Evolutionary conservation across 345 rosid species (phyloP).

Genomic region (Hypericum perforatum): DNA sequence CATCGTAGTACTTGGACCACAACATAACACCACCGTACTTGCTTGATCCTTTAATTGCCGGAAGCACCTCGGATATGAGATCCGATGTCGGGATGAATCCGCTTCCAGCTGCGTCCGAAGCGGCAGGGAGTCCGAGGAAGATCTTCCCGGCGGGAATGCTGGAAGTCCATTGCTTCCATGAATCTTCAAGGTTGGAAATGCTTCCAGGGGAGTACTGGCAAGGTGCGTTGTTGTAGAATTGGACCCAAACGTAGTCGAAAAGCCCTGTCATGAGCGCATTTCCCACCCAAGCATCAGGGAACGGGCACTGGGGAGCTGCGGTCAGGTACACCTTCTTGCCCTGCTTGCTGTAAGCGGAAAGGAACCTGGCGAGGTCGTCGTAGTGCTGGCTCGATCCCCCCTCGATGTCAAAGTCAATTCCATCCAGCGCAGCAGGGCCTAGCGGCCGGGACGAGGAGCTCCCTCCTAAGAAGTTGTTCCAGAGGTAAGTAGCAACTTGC

Average conservation of each 20-base stretch:
- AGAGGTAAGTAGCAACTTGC: slow-evolving; percentile 5
- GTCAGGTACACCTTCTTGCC: no score
- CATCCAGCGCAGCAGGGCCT: no score
- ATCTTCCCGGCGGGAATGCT: slow-evolving; percentile 3
- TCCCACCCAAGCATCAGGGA: slow-evolving; percentile 9
- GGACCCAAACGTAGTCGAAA: slow-evolving; percentile 9
- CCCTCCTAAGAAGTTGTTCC: slow-evolving; percentile 8
- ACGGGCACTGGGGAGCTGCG: slow-evolving; percentile 4
- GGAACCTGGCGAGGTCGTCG: no score
- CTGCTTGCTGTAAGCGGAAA: no score
- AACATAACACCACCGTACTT: no score
- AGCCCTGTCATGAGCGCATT: slow-evolving; percentile 5
- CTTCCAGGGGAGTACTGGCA: slow-evolving; percentile 5
- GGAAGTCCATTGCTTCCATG: slow-evolving; percentile 9
- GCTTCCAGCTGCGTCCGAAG: slow-evolving; percentile 11
- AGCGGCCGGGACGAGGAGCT: slow-evolving; percentile 3
- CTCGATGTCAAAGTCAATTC: no score
- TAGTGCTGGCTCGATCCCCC: no score
- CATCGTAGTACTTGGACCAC: no score
- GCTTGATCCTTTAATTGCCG: neutral
- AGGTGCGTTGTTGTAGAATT: slow-evolving; percentile 8
- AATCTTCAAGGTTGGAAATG: neutral
- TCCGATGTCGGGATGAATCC: slow-evolving; percentile 10
- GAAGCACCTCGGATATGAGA: slow-evolving; percentile 3
- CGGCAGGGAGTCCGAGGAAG: slow-evolving; percentile 6